These are phyloP conservation scores for Pleurotus djamor DNA, from an alignment of 768 basidiomycete genomes.

Conservation along the genomic window DNA sequence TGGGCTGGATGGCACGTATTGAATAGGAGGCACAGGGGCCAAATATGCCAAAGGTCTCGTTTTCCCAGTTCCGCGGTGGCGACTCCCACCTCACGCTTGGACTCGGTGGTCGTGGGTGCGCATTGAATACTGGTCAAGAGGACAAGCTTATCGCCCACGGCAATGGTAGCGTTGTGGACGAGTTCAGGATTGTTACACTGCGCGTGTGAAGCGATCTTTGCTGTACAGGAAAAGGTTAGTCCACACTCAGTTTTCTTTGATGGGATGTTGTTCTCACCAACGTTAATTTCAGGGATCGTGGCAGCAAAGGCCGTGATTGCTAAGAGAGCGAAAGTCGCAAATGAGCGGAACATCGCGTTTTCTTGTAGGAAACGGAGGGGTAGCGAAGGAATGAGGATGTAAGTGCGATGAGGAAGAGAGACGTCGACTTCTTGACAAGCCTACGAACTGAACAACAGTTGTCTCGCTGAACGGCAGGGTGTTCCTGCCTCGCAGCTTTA, in stretches of 20 bases:
- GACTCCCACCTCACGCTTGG: background rate
- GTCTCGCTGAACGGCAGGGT: no score
- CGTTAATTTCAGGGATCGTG: background rate
- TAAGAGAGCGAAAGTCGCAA: background rate
- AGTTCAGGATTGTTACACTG: background rate
- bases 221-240: background rate
- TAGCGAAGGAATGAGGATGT: no score
- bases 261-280: background rate
- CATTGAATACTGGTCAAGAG: background rate
- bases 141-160: background rate
- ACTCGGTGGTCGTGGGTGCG: background rate
- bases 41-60: background rate
- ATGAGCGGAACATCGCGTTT: background rate
- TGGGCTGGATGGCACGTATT: background rate
- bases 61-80: background rate
- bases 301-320: background rate
- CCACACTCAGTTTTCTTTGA: background rate
- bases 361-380: background rate
- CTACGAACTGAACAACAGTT: background rate
- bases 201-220: background rate
- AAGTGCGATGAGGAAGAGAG: no score
- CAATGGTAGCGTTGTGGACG: background rate
- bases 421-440: no score
- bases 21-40: constrained; percentile 1
- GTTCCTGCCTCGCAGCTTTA: background rate